A percentile compares a stretch with the other conserved stretches of the same genome.
Evolutionary conservation across 2,329 filamentous ascomycete genomes (phyloP).

Genomic region (Domatiomyces catenatus): DNA sequence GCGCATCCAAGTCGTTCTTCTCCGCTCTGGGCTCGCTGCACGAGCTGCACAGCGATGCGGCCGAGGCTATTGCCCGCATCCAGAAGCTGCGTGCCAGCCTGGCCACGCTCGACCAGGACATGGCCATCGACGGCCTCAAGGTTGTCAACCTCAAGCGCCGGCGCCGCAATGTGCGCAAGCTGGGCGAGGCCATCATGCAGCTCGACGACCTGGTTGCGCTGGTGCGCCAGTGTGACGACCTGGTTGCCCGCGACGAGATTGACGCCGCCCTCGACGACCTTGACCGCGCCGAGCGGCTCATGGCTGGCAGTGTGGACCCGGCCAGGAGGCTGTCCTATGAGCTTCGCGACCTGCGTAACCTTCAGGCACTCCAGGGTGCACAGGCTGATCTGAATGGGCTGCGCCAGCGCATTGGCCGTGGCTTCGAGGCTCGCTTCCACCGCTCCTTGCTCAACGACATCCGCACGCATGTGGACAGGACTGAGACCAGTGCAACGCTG

Average conservation of each 20-base stretch:
- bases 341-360: slow-evolving; percentile 51
- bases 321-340: slow-evolving; percentile 12
- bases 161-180: slow-evolving; percentile 66
- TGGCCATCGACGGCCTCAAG: slow-evolving; percentile 70
- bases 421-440: slow-evolving; percentile 69
- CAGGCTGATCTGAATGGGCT: slow-evolving; percentile 61
- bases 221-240: slow-evolving; percentile 58
- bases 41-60: slow-evolving; percentile 80
- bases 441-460: slow-evolving; percentile 65
- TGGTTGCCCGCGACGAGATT: slow-evolving; percentile 71
- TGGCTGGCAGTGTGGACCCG: slow-evolving; percentile 42
- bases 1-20: slow-evolving; percentile 91
- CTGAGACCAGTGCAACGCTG: slow-evolving; percentile 58
- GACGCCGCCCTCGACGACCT: slow-evolving; percentile 66
- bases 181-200: slow-evolving; percentile 71
- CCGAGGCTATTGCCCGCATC: slow-evolving; percentile 78
- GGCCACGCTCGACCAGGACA: slow-evolving; percentile 65
- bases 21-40: slow-evolving; percentile 80
- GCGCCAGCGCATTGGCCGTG: slow-evolving; percentile 67
- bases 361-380: slow-evolving; percentile 67
- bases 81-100: slow-evolving; percentile 67
- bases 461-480: slow-evolving; percentile 59
- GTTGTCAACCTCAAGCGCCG: slow-evolving; percentile 70
- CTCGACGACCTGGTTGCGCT: slow-evolving; percentile 62
- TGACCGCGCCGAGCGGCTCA: slow-evolving; percentile 61